Base-by-base conservation (phyloP, 768 basidiomycete genomes). In the Termitomyces sp. region DNA sequence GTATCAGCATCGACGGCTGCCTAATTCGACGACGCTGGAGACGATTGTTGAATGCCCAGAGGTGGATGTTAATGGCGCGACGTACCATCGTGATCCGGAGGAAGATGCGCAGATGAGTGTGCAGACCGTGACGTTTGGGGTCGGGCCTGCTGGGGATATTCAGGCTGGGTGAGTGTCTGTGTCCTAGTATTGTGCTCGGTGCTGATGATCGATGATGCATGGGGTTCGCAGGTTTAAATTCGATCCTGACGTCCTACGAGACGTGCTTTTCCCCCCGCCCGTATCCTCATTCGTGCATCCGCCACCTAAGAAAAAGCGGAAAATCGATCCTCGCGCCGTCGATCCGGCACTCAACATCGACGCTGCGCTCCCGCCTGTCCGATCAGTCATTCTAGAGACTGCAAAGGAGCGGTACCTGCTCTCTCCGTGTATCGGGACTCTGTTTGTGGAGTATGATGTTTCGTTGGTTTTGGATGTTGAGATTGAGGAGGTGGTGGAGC, bases 121-220 rank as follows among this genome's bases (percentile, higher is more conserved):
- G 55, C 68, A 82, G 65, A 83, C 83, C 8, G 68, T 86, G 7
- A 75, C 81, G 16, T 84, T 84, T 74, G 82, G 79, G 22, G 69
- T 75, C 48, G 74, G 75, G 13, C 72, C 70, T 40, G 73, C 69
- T 45, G 73, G 76, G 42, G 76, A 75, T 58, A 65, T 77, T 24
- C 75, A 76, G 52, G 64, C 79, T 65, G 83, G 82, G 84, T 85
- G 64, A 18, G 79, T 32, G 40, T 65, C 42, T 42, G 20, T 59
- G 39, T 58, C 35, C 12, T 18, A 28, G 4, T 28, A 28, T 4
- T 11, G 42, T 57, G 44, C 35, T 20, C 56, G 28, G 20, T 51
- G 50, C 12, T 56, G 44, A 57, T 33, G 52, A 28, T n/a, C n/a
- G n/a, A n/a, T n/a, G 2, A 28, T 28, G 28, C 28, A 28, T 28